Conservation (phyloP, 495 filamentous ascomycete species). For the Cladorrhinum samala region DNA sequence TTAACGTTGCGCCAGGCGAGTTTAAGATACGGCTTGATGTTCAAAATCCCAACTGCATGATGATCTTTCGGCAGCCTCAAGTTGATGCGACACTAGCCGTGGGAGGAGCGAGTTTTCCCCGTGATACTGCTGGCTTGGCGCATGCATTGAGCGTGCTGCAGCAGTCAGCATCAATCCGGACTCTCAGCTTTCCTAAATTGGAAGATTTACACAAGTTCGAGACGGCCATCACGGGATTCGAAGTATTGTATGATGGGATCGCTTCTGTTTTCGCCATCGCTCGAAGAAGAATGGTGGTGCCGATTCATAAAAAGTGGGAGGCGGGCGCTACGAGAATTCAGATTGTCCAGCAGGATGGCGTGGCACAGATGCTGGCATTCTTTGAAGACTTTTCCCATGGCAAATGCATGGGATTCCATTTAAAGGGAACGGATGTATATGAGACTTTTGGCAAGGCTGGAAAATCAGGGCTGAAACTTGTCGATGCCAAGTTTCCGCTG, state of each 20-base stretch:
- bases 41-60: constrained; percentile 53
- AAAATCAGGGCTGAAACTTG: constrained; percentile 64
- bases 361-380: constrained; percentile 71
- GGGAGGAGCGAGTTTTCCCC: constrained; percentile 54
- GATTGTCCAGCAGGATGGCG: constrained; percentile 65
- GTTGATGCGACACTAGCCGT: constrained; percentile 62
- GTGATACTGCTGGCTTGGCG: constrained; percentile 50
- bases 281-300: constrained; percentile 80
- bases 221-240: constrained; percentile 67
- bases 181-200: constrained; percentile 47
- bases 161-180: constrained; percentile 42
- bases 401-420: constrained; percentile 76
- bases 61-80: constrained; percentile 58
- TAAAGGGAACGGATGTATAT: constrained; percentile 74
- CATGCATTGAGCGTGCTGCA: constrained; percentile 44
- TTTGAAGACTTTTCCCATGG: constrained; percentile 78
- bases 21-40: constrained; percentile 57
- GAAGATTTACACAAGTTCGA: constrained; percentile 71
- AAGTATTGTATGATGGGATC: constrained; percentile 66
- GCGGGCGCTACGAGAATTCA: constrained; percentile 68
- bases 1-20: constrained; percentile 72
- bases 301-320: constrained; percentile 87
- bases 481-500: constrained; percentile 85
- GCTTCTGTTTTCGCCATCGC: constrained; percentile 72
- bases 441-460: constrained; percentile 62